Conservation (phyloP, 495 filamentous ascomycete species). For the Tuber magnatum region DNA sequence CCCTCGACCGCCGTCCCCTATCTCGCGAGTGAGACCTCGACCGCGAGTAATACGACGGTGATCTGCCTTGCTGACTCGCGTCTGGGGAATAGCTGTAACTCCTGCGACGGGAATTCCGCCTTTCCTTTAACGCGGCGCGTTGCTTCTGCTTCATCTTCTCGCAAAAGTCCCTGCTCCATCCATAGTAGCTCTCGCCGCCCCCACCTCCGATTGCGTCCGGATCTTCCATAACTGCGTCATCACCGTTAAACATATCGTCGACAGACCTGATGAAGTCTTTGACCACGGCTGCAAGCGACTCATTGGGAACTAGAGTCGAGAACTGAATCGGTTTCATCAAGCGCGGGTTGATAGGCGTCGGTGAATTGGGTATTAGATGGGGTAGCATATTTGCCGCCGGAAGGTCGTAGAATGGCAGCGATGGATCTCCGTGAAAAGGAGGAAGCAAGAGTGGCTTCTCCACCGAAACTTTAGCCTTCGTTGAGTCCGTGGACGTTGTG, state of each 20-base stretch:
- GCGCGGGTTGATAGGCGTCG: constrained; percentile 61
- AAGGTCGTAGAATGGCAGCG: constrained; percentile 72
- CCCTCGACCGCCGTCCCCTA: not conserved
- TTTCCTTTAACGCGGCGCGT: constrained; percentile 39
- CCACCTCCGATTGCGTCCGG: constrained; percentile 68
- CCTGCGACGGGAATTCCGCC: constrained; percentile 10
- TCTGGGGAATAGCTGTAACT: not conserved
- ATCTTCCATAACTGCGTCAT: constrained; percentile 46
- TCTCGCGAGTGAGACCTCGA: constrained; percentile 3
- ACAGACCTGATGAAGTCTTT: constrained; percentile 62
- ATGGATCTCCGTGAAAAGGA: constrained; percentile 61
- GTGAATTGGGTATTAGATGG: constrained; percentile 68
- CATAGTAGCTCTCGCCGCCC: constrained; percentile 69
- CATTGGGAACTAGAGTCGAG: constrained; percentile 62
- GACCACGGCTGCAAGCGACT: constrained; percentile 56
- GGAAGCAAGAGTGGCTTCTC: constrained; percentile 33
- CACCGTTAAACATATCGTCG: constrained; percentile 53
- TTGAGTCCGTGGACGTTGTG: constrained; percentile 18
- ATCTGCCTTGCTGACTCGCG: not conserved
- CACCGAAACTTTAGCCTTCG: constrained; percentile 17
- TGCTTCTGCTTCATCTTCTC: constrained; percentile 65
- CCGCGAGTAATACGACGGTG: not conserved
- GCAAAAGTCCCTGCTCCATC: constrained; percentile 76
- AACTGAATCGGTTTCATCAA: constrained; percentile 70
- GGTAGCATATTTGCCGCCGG: constrained; percentile 77